Evolutionary conservation across 257 asterid genomes (phyloP).

Genomic region (Solanum acaule): DNA sequence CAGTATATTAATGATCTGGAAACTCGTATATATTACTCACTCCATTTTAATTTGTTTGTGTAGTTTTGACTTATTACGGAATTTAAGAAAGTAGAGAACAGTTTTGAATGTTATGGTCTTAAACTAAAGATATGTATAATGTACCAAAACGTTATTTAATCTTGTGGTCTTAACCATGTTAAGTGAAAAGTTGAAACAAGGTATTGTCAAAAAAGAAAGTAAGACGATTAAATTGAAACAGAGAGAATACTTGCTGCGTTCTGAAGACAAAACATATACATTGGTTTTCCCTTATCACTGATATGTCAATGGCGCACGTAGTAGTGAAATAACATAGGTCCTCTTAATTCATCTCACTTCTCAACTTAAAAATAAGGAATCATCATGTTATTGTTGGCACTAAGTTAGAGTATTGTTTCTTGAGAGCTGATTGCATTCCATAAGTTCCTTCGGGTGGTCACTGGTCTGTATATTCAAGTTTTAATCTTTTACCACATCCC

Average conservation of each 20-base stretch:
- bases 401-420: background rate
- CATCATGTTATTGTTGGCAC: background rate
- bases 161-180: background rate
- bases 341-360: background rate
- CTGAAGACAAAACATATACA: background rate
- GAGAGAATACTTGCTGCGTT: background rate
- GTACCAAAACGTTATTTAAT: background rate
- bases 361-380: background rate
- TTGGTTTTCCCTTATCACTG: background rate
- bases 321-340: background rate
- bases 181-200: background rate
- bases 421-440: background rate
- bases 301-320: background rate
- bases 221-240: background rate
- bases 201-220: background rate
- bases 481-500: background rate
- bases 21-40: background rate
- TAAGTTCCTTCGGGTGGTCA: background rate
- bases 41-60: background rate
- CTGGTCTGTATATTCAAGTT: background rate
- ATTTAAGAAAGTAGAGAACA: background rate
- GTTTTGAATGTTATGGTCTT: background rate
- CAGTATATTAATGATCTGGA: background rate
- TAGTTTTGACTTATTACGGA: background rate
- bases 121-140: background rate